Conservation (phyloP, 768 basidiomycete species). For the Phallus indusiatus region DNA sequence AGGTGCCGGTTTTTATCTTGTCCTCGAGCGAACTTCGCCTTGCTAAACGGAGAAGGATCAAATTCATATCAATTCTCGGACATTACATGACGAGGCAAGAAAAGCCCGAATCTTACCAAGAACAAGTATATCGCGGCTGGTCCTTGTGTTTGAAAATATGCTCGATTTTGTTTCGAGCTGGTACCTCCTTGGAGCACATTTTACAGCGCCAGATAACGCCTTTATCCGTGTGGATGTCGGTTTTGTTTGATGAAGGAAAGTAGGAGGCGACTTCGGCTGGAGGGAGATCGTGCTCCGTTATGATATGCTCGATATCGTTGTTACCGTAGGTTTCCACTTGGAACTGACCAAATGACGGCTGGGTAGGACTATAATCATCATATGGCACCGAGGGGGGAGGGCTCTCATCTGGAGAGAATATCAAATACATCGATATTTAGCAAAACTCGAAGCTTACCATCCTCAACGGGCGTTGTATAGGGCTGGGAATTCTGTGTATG, state of each 20-base stretch:
- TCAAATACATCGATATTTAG: background rate
- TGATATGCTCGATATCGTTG: background rate
- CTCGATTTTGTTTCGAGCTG: background rate
- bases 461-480: background rate
- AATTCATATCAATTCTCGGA: background rate
- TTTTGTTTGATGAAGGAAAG: background rate
- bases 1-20: constrained; percentile 4
- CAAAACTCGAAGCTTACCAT: background rate
- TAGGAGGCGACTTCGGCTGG: background rate
- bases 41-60: background rate
- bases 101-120: constrained; percentile 4
- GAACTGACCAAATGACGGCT: background rate
- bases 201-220: background rate
- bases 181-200: background rate
- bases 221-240: background rate
- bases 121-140: background rate
- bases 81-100: background rate
- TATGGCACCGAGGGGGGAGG: background rate
- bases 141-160: constrained; percentile 1
- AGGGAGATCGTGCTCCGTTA: background rate
- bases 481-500: background rate
- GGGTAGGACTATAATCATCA: background rate
- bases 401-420: background rate
- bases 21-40: background rate
- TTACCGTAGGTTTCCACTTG: background rate